These are phyloP conservation scores for Paragyromitra xinjiangensis DNA, from an alignment of 495 filamentous ascomycete species.

Conservation along the genomic window DNA sequence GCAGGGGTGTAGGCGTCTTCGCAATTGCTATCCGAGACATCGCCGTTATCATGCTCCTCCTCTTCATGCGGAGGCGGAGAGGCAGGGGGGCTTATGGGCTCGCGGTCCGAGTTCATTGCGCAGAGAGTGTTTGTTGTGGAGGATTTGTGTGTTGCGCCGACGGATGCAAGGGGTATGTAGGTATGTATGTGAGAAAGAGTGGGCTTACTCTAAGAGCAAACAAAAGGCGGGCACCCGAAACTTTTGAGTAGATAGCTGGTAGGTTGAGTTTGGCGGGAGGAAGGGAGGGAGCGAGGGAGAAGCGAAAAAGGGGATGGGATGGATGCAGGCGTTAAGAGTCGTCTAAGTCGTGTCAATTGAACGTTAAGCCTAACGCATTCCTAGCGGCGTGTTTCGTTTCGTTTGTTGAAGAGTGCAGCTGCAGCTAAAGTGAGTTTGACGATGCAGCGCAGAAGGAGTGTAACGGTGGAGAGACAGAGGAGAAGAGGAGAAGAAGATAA, in stretches of 20 bases:
- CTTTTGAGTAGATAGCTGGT: constrained; percentile 7
- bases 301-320: constrained; percentile 9
- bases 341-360: constrained; percentile 17
- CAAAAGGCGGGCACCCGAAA: constrained; percentile 32
- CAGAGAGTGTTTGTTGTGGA: neutral
- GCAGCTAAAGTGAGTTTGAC: neutral
- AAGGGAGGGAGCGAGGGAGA: neutral
- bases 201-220: constrained; percentile 11
- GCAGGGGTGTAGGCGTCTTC: constrained; percentile 38
- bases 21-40: constrained; percentile 46
- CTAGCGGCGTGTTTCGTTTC: constrained; percentile 6
- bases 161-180: constrained; percentile 20
- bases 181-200: neutral
- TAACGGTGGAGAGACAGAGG: constrained; percentile 9
- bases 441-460: constrained; percentile 7
- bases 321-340: constrained; percentile 12
- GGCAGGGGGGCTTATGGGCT: constrained; percentile 47
- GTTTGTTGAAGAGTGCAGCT: constrained; percentile 12
- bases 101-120: constrained; percentile 44
- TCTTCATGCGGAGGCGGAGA: constrained; percentile 31
- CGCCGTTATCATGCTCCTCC: constrained; percentile 21
- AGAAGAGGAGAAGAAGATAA: neutral
- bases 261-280: too few relatives aligned
- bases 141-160: neutral
- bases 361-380: constrained; percentile 21